phyloP scores from a whole-genome alignment of 768 basidiomycete genomes.

The Trametes cubensis region DNA sequence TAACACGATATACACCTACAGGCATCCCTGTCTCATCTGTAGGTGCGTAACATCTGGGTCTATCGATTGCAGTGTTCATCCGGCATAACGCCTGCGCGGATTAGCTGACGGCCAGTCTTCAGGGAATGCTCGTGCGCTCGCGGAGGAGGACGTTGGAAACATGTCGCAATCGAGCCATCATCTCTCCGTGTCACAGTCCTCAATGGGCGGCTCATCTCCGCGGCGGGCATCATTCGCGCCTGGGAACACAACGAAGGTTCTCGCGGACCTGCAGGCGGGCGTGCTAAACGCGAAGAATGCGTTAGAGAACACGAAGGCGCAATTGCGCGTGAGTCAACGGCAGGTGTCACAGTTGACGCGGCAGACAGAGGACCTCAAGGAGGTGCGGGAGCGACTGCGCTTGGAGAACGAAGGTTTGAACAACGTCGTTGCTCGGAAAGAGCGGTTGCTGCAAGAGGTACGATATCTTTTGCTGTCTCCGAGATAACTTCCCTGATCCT shows the following conservation, averaged over 20 bases:
- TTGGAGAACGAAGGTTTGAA: constrained; percentile 88
- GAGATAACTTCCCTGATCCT: background rate
- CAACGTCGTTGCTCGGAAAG: constrained; percentile 86
- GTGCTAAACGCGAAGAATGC: constrained; percentile 78
- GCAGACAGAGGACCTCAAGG: constrained; percentile 87
- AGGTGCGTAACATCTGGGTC: constrained; percentile 50
- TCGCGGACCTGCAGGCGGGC: constrained; percentile 85
- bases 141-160: constrained; percentile 67
- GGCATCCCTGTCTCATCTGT: constrained; percentile 59
- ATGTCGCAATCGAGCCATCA: constrained; percentile 29
- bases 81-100: constrained; percentile 18
- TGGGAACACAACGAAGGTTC: constrained; percentile 83
- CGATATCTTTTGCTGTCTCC: constrained; percentile 20
- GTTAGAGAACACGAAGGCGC: constrained; percentile 83
- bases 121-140: constrained; percentile 85
- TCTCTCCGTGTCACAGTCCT: constrained; percentile 36
- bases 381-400: constrained; percentile 78
- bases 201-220: constrained; percentile 50
- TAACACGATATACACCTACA: constrained; percentile 8
- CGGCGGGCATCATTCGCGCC: constrained; percentile 66
- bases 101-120: constrained; percentile 20
- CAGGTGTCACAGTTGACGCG: constrained; percentile 83
- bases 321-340: constrained; percentile 78
- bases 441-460: constrained; percentile 84
- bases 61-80: background rate